Percentiles rank a stretch among this genome's conserved stretches.
These are phyloP conservation scores for Aspergillus nomiae DNA, from an alignment of 2,329 filamentous ascomycete genomes.

Conservation along the genomic window DNA sequence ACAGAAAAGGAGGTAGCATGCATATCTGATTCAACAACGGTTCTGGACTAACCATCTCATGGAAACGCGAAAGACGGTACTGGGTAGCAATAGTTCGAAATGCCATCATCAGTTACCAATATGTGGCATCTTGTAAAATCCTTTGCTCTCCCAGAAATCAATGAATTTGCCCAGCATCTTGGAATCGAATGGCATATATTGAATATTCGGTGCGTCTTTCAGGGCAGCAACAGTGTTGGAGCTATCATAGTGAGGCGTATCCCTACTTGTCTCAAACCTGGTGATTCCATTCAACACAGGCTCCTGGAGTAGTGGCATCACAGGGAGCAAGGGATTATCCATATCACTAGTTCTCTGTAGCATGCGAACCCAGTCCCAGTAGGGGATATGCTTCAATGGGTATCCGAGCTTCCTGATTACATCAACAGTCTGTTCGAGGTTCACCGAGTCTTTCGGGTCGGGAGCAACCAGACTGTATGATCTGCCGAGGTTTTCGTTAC, in stretches of 20 bases:
- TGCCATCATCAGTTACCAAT: neutral
- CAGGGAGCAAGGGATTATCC: constrained; percentile 9
- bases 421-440: constrained; percentile 8
- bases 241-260: constrained; percentile 15
- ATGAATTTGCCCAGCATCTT: neutral
- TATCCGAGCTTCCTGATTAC: constrained; percentile 11
- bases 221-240: constrained; percentile 12
- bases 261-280: constrained; percentile 20
- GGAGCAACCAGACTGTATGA: constrained; percentile 18
- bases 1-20: too few relatives aligned
- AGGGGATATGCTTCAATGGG: neutral
- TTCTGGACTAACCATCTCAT: neutral
- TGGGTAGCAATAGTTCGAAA: neutral
- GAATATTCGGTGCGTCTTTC: constrained; percentile 4
- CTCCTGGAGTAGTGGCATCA: constrained; percentile 44
- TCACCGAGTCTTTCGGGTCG: constrained; percentile 8
- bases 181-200: neutral
- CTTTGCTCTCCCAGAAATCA: neutral
- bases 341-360: neutral
- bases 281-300: constrained; percentile 32
- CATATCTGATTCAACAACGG: neutral
- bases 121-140: neutral
- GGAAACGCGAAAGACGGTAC: neutral
- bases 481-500: constrained; percentile 11
- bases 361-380: constrained; percentile 8